A percentile compares a stretch with the other conserved stretches of the same genome.
These are phyloP conservation scores for Backusella parvicylindrica DNA, from an alignment of 192 early-diverging fungal species.

Conservation along the genomic window DNA sequence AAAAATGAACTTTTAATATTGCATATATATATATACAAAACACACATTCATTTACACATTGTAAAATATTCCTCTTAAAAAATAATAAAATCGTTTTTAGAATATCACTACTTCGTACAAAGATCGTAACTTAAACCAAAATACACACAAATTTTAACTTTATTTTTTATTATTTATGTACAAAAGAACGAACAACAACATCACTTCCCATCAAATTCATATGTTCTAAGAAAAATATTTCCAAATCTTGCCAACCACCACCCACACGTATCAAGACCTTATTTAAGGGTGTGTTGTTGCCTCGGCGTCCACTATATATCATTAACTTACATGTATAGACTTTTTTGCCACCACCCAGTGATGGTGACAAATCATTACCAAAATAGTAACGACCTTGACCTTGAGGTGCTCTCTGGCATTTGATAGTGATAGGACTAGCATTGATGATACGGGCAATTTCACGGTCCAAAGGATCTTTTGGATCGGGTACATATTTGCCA, in stretches of 20 bases:
- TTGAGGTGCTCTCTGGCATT: conserved; percentile 35
- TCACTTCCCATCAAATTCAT: conserved; percentile 33
- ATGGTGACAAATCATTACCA: conserved; percentile 43
- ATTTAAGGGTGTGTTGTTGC: conserved; percentile 20
- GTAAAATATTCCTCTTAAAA: background rate
- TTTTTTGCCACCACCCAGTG: conserved; percentile 42
- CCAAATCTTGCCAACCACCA: conserved; percentile 62
- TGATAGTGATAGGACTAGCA: conserved; percentile 45
- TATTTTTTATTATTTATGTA: conserved; percentile 9
- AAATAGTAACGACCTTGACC: conserved; percentile 42
- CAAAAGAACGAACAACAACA: conserved; percentile 30
- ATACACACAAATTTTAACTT: background rate
- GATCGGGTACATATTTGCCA: conserved; percentile 36
- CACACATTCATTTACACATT: background rate
- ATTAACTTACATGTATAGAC: conserved; percentile 42
- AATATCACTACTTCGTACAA: background rate
- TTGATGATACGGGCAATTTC: conserved; percentile 54
- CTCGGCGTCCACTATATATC: conserved; percentile 33
- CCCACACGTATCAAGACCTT: conserved; percentile 59
- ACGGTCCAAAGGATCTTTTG: conserved; percentile 47
- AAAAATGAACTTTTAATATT: background rate
- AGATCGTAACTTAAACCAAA: background rate
- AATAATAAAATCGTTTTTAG: background rate
- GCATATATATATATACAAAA: background rate
- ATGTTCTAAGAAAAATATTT: conserved; percentile 59